Evolutionary conservation across 23 red algal species (phyloP), one percentile per base, ranked within the genome.

Genomic region (Gracilaria vermiculophylla): DNA sequence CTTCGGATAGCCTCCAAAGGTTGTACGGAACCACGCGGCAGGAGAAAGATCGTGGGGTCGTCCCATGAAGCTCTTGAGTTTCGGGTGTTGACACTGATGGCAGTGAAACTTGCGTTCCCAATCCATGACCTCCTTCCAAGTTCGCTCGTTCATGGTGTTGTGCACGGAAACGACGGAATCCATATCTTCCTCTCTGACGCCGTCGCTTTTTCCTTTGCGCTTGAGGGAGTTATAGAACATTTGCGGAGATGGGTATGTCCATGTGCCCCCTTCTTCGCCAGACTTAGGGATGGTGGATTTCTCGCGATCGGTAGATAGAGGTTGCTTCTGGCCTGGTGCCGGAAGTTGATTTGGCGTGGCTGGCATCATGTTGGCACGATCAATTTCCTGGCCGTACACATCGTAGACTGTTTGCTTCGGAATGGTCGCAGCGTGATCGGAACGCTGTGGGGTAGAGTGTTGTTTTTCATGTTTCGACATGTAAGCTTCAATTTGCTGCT

Each of bases 161-260:
- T 95, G 93, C n/a, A 95, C 72, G 14, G 67, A 52, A 23, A 95
- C 93, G 7, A 95, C 93, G 51, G 76, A 36, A 62, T 85, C 67
- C 93, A 95, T 95, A 37, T 95, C 93, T 32, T 19, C 20, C 43
- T 95, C 93, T 41, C 81, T 34, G 17, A 95, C 78, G 64, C 81
- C 85, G 29, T 84, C 85, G 28, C 85, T 78, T 81, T 95, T 95
- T 44, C 93, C 93, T 64, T 95, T 95, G 21, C 93, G 86, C 33
- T 83, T 90, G 1, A 95, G 69, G 12, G 93, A 85, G 78, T 95
- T 95, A 77, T 77, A 95, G 57, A 95, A 95, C 93, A 91, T 90
- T 65, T 95, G 93, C 19, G 83, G 93, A 16, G 93, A 95, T 11
- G 93, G 93, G 60, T 95, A 95, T 0, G 82, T 86, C 93, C 93